phyloP scores from a whole-genome alignment of 352 stramenopile species.

The Saprolegnia diclina region DNA sequence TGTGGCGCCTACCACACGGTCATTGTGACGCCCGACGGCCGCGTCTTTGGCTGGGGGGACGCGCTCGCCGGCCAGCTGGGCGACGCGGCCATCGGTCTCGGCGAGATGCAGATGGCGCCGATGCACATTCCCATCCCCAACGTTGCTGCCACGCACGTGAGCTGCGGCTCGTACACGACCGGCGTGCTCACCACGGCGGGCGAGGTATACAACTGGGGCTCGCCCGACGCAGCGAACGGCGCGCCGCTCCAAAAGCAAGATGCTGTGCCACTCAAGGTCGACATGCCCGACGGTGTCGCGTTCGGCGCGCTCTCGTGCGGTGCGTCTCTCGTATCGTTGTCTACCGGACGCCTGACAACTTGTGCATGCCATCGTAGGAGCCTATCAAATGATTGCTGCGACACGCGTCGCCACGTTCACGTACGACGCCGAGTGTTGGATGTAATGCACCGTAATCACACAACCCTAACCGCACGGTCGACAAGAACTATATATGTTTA shows the following conservation, averaged over 20 bases:
- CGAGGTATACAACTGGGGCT: conserved; percentile 64
- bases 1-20: conserved; percentile 79
- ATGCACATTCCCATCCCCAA: conserved; percentile 32
- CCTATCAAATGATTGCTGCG: conserved; percentile 26
- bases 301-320: conserved; percentile 17
- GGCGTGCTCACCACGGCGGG: background rate
- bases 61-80: conserved; percentile 64
- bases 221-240: conserved; percentile 59
- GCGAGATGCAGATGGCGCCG: conserved; percentile 37
- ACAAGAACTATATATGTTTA: background rate
- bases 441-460: conserved; percentile 13
- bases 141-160: conserved; percentile 7
- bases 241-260: conserved; percentile 46
- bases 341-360: background rate
- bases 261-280: conserved; percentile 32
- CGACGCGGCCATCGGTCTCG: conserved; percentile 36
- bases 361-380: conserved; percentile 8
- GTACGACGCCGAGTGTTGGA: conserved; percentile 11
- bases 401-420: conserved; percentile 11
- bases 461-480: background rate
- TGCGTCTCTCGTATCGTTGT: background rate
- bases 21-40: conserved; percentile 39
- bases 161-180: conserved; percentile 23
- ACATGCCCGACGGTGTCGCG: conserved; percentile 21
- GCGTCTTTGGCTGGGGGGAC: conserved; percentile 74